Evolutionary conservation across 768 basidiomycete species (phyloP), one percentile per base, ranked within the genome.

Genomic region (Lactifluus hygrophoroides): DNA sequence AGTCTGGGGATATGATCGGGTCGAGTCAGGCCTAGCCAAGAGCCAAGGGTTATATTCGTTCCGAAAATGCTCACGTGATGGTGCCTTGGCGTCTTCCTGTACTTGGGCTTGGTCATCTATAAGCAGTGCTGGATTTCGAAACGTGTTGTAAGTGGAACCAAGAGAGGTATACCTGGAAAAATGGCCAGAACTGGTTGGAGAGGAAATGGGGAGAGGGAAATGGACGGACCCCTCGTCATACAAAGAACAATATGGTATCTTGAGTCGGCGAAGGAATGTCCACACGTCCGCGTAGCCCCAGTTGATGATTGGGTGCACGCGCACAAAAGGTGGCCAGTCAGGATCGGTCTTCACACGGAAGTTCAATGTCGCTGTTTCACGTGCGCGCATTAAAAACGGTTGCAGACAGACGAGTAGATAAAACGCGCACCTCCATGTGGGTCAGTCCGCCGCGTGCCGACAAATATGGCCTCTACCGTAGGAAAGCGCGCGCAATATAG

Each of bases 241-340:
- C 43, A 99, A 69, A 37, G 70, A 68, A 69, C 96, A 99, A 69
- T 94, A 99, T 2, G 88, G 90, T 5, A 99, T 82, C 3, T 83
- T 69, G 19, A 94, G 72, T 51, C 74, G 72, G 17, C 83, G 77
- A 44, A 99, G 75, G 73, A 94, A 99, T 2, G 74, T 73, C 96
- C 96, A 99, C 5, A 99, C 83, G 62, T 94, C 84, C 10, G 72
- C 69, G 71, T 99, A 99, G 1, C 83, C 77, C 96, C 96, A 99
- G 68, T 97, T 86, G 57, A 99, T 89, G 66, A 99, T 88, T 0
- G 96, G 96, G 68, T 98, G 94, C 19, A 98, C 81, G 19, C 96
- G 84, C 68, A 92, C 86, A 65, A 93, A 93, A 5, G 69, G 66
- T 7, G 96, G 95, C 96, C 96, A 99, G 54, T 79, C 86, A 0